These are phyloP conservation scores for Cryphonectria carpinicola DNA, from an alignment of 2,329 filamentous ascomycete species.

Conservation along the genomic window DNA sequence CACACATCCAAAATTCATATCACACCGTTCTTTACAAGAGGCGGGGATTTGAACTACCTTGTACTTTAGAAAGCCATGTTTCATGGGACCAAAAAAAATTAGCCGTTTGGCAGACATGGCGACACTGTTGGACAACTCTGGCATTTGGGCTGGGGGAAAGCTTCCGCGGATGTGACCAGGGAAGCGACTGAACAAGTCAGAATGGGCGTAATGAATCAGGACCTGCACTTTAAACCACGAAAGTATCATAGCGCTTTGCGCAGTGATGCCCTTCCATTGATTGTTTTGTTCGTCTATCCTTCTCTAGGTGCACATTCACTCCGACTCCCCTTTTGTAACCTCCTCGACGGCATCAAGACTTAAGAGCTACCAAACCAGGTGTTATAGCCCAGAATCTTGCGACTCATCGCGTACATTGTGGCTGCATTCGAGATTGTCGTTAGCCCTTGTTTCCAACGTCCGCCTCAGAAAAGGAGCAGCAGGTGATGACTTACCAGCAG, in stretches of 20 bases:
- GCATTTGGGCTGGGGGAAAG: constrained; percentile 4
- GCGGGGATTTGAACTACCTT: constrained; percentile 19
- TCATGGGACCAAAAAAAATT: constrained; percentile 4
- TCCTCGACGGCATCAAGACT: constrained; percentile 19
- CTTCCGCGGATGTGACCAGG: background rate
- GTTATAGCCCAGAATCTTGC: constrained; percentile 78
- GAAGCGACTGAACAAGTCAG: constrained; percentile 9
- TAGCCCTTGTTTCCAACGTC: constrained; percentile 7
- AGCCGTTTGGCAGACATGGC: constrained; percentile 25
- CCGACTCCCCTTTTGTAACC: background rate
- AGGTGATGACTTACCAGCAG: constrained; percentile 57
- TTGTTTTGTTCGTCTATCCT: constrained; percentile 18
- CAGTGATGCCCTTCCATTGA: constrained; percentile 20
- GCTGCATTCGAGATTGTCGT: constrained; percentile 42
- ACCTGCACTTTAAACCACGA: constrained; percentile 14
- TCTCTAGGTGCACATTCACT: constrained; percentile 13
- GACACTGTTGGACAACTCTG: constrained; percentile 15
- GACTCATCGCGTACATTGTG: constrained; percentile 72
- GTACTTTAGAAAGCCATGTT: constrained; percentile 27
- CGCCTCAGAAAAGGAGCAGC: background rate
- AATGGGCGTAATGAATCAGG: constrained; percentile 24
- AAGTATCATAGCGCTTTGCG: constrained; percentile 7
- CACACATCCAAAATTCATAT: constrained; percentile 2
- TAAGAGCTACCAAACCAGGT: constrained; percentile 70
- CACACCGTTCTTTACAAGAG: background rate